Evolutionary conservation across 2,329 filamentous ascomycete genomes (phyloP), one percentile per base, ranked within the genome.

Genomic region (Dothistroma pini): DNA sequence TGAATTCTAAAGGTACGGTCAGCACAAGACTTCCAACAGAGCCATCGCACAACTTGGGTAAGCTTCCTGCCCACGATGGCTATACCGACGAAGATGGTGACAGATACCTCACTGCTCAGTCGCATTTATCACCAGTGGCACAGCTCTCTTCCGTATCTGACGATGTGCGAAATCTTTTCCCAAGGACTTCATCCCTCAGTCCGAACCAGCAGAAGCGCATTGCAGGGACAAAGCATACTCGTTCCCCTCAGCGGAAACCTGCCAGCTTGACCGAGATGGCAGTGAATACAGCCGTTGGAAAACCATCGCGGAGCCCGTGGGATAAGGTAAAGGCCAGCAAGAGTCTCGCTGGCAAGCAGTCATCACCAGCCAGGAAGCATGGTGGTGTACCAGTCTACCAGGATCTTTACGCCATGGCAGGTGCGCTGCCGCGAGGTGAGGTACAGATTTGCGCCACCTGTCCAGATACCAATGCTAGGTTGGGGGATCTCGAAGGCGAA

Each of bases 91-190:
- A 19, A 44, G 64, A 66, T 31, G 66, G 68, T 4, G 66, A 68
- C 2, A 65, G 63, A 38, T 56, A 56, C 47, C 58, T 61, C 4
- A 62, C 64, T n/a, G 66, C 67, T 22, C 50, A 49, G 12, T 59
- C 61, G 22, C 63, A 65, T 8, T 14, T 66, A 3, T 65, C 67
- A 10, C 63, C 68, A 9, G 38, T 3, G 22, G 38, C 19, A 58
- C 53, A 11, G 44, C 66, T 72, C 57, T 60, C 63, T 4, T 62
- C 66, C 7, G 54, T 58, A 0, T 72, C 71, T 7, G 60, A 68
- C 35, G 62, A 71, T 21, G 62, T 74, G 4, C 63, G 67, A 9
- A 61, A 69, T 19, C 59, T 72, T 0, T 74, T 72, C 19, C 71
- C 71, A 11, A 60, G 70, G 51, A 57, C 62, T 0, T 71, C 70